Conservation (phyloP, 495 filamentous ascomycete genomes). For the Hypoxylon intermedium region DNA sequence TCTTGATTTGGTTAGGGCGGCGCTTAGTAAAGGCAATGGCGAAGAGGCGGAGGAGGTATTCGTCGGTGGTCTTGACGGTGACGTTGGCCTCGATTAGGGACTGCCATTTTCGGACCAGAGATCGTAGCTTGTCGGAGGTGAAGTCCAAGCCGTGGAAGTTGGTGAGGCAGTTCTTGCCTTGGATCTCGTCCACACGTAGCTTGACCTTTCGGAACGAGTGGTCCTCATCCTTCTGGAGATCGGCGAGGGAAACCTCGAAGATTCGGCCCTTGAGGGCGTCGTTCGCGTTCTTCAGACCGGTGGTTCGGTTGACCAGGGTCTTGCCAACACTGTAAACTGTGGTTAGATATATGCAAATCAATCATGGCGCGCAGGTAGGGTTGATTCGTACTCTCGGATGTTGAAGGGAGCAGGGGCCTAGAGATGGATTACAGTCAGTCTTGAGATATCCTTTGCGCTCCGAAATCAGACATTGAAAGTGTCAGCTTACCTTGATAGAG, state of each 20-base stretch:
- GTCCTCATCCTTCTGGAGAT: slow-evolving; percentile 99
- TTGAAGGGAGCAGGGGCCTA: slow-evolving; percentile 95
- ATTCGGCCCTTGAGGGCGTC: slow-evolving; percentile 98
- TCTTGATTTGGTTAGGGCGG: slow-evolving; percentile 99
- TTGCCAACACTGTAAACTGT: slow-evolving; percentile 81
- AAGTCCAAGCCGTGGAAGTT: slow-evolving; percentile 99
- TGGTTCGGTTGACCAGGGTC: slow-evolving; percentile 98
- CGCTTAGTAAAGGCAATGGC: slow-evolving; percentile 99
- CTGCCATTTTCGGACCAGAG: slow-evolving; percentile 99
- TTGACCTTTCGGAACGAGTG: slow-evolving; percentile 99
- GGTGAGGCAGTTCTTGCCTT: slow-evolving; percentile 99
- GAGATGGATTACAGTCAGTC: slow-evolving; percentile 27
- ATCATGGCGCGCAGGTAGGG: not conserved
- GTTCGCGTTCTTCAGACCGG: slow-evolving; percentile 99
- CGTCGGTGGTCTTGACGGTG: slow-evolving; percentile 98
- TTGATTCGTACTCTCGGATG: slow-evolving; percentile 84
- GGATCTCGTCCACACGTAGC: slow-evolving; percentile 96
- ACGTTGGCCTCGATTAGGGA: slow-evolving; percentile 98
- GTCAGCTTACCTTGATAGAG: slow-evolving; percentile 80
- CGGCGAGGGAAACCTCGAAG: slow-evolving; percentile 97
- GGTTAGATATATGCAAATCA: slow-evolving; percentile 41
- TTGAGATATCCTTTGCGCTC: slow-evolving; percentile 2
- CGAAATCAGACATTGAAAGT: slow-evolving; percentile 1
- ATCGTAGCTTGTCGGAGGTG: slow-evolving; percentile 99
- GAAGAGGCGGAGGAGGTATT: slow-evolving; percentile 98